Conservation (phyloP, 176 grass and related monocot species). For the Triticum monococcum region DNA sequence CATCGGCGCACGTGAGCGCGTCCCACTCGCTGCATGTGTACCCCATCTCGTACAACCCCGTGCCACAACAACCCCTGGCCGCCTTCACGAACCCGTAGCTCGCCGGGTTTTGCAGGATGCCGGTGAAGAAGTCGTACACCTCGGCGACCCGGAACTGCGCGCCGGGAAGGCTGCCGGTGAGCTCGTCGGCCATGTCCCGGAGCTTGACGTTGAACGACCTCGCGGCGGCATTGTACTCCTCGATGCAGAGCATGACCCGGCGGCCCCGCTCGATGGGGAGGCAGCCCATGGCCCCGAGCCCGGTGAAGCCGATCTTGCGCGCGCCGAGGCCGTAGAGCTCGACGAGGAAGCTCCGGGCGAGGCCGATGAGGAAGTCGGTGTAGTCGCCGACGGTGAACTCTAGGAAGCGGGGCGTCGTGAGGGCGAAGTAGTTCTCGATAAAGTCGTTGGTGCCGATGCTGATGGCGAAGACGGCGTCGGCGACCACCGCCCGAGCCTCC, state of each 20-base stretch:
- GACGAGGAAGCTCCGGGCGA: conserved; percentile 38
- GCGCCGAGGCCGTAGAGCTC: conserved; percentile 62
- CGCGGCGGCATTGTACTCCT: conserved; percentile 51
- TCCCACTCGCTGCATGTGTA: conserved; percentile 46
- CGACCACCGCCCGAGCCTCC: conserved; percentile 33
- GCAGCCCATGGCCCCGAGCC: conserved; percentile 51
- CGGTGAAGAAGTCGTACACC: conserved; percentile 41
- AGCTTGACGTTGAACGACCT: conserved; percentile 54
- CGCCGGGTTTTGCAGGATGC: conserved; percentile 30
- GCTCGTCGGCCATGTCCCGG: conserved; percentile 23
- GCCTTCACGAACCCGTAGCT: conserved; percentile 47
- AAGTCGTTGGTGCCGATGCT: conserved; percentile 94
- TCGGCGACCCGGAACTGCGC: conserved; percentile 43
- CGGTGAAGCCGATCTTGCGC: conserved; percentile 63
- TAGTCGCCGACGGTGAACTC: conserved; percentile 54
- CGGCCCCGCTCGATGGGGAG: conserved; percentile 44
- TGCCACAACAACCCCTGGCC: conserved; percentile 43
- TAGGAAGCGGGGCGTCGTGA: conserved; percentile 27
- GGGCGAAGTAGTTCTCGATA: conserved; percentile 80
- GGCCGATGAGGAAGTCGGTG: conserved; percentile 39
- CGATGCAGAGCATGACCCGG: conserved; percentile 31
- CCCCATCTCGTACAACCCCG: conserved; percentile 45
- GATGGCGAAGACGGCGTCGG: conserved; percentile 59
- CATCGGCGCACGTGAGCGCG: conserved; percentile 42
- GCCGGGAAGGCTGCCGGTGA: conserved; percentile 28